These are phyloP conservation scores for Neoarthrinium moseri DNA, from an alignment of 2,329 filamentous ascomycete species.

Conservation along the genomic window DNA sequence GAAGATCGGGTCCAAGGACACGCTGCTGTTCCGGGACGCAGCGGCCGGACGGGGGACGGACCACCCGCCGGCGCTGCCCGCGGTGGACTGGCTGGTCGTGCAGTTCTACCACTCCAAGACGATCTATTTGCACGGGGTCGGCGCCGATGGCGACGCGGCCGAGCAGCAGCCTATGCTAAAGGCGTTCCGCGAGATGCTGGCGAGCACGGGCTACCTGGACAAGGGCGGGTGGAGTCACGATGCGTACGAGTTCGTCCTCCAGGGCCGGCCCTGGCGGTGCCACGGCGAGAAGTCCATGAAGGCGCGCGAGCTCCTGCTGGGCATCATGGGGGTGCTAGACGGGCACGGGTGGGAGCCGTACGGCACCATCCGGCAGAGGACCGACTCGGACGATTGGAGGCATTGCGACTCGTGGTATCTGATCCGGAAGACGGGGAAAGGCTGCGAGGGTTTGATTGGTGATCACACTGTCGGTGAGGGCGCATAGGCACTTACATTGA, in stretches of 20 bases:
- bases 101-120: background rate
- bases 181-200: no score
- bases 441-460: background rate
- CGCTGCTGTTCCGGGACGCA: constrained; percentile 2
- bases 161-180: no score
- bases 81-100: background rate
- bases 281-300: background rate
- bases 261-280: background rate
- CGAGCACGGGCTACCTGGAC: background rate
- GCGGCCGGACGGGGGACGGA: background rate
- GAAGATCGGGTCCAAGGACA: constrained; percentile 1
- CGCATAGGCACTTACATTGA: no score
- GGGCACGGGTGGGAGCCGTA: background rate
- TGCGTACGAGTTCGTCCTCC: background rate
- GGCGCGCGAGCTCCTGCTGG: background rate
- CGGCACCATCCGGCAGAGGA: constrained; percentile 1
- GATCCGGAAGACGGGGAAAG: background rate
- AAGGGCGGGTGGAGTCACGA: constrained; percentile 1
- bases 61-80: background rate
- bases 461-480: no score
- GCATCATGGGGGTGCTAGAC: background rate
- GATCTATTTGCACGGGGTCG: background rate
- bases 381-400: background rate
- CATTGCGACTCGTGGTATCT: constrained; percentile 3
- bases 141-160: no score